These are phyloP conservation scores for Musa schizocarpa DNA, from an alignment of 176 grass and related monocot genomes.

Conservation along the genomic window DNA sequence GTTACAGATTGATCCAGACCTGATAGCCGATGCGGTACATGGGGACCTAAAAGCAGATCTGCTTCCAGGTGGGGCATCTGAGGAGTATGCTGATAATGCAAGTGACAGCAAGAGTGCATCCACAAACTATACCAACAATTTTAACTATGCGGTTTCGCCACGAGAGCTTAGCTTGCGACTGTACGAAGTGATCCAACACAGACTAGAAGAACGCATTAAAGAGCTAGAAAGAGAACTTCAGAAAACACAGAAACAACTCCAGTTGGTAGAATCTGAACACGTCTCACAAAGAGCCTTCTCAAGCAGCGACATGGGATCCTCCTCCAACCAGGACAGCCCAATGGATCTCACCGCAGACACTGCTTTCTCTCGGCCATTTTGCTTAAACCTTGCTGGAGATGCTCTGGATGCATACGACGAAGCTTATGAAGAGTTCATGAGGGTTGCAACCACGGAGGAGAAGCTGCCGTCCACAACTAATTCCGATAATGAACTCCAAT, in stretches of 20 bases:
- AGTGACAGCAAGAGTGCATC: constrained; percentile 43
- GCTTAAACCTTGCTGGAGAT: constrained; percentile 71
- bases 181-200: constrained; percentile 65
- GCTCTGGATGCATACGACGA: constrained; percentile 73
- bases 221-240: constrained; percentile 64
- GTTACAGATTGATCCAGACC: constrained; percentile 51
- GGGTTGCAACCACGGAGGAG: constrained; percentile 25
- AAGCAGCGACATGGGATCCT: constrained; percentile 64
- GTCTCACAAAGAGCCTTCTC: constrained; percentile 50
- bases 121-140: constrained; percentile 30
- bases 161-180: constrained; percentile 72
- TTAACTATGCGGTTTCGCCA: constrained; percentile 62
- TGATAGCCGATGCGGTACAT: constrained; percentile 48
- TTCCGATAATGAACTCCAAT: constrained; percentile 23
- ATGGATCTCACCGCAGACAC: constrained; percentile 27
- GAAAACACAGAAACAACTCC: constrained; percentile 47
- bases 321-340: constrained; percentile 55
- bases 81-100: constrained; percentile 31
- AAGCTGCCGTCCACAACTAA: constrained; percentile 30
- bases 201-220: constrained; percentile 64
- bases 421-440: constrained; percentile 78
- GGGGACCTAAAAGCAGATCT: constrained; percentile 69
- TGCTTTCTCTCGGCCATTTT: constrained; percentile 40
- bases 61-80: constrained; percentile 25
- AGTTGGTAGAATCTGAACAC: constrained; percentile 30